Evolutionary conservation across 495 filamentous ascomycete genomes (phyloP).

Genomic region (Penicillium odoratum): DNA sequence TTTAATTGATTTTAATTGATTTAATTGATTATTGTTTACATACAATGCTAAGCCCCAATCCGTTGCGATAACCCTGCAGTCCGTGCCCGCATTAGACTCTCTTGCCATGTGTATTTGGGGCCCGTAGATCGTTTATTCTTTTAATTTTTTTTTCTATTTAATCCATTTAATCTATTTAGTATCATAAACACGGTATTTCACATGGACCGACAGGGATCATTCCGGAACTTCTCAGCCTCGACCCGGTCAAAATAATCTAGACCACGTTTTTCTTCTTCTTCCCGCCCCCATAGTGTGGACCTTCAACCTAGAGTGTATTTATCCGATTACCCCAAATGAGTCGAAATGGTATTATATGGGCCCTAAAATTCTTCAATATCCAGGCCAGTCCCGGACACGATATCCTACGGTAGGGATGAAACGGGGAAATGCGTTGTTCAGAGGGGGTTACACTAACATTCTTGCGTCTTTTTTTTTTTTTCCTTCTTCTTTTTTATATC

Average conservation of each 20-base stretch:
- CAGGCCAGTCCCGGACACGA: conserved; percentile 14
- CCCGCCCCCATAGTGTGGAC: not conserved
- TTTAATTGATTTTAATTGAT: too few species aligned
- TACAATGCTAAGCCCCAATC: conserved; percentile 2
- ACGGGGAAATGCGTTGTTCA: conserved; percentile 13
- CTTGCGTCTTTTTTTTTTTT: not conserved
- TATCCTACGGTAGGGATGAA: conserved; percentile 18
- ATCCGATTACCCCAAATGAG: too few species aligned
- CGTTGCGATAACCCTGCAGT: conserved; percentile 9
- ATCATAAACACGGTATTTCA: not conserved
- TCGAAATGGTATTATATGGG: too few species aligned
- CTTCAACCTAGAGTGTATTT: too few species aligned
- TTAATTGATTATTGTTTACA: too few species aligned
- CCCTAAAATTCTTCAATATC: not conserved
- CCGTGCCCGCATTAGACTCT: conserved; percentile 18
- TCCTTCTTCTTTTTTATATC: not conserved
- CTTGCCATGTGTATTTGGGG: conserved; percentile 7
- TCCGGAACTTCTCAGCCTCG: conserved; percentile 19
- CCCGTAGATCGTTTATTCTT: not conserved
- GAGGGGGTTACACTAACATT: conserved; percentile 24
- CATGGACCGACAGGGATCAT: conserved; percentile 20
- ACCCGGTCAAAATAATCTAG: conserved; percentile 17
- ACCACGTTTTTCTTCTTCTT: conserved; percentile 17
- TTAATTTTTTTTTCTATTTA: not conserved
- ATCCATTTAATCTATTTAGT: not conserved